These are phyloP conservation scores for Phallus indusiatus DNA, from an alignment of 768 basidiomycete genomes.

Conservation along the genomic window DNA sequence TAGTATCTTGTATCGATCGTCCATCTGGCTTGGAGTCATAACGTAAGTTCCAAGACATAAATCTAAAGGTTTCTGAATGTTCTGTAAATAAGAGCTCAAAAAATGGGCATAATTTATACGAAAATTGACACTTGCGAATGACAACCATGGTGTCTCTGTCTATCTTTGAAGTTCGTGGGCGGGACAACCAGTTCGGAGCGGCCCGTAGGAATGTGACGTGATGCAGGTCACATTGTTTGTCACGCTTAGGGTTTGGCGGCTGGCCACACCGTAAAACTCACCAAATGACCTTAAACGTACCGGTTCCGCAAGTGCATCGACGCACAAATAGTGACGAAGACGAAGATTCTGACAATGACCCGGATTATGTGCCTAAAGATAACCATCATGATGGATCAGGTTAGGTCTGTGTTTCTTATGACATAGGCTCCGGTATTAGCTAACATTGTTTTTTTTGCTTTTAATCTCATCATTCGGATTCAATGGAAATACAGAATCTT, in stretches of 20 bases:
- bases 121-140: background rate
- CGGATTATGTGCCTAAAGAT: slow-evolving; percentile 55
- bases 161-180: too few species aligned
- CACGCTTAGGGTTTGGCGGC: background rate
- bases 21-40: slow-evolving; percentile 44
- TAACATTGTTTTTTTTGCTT: background rate
- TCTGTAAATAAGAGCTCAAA: background rate
- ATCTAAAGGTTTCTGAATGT: slow-evolving; percentile 17
- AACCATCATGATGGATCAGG: slow-evolving; percentile 21
- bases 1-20: slow-evolving; percentile 37
- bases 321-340: background rate
- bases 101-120: background rate
- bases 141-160: background rate
- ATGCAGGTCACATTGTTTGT: background rate
- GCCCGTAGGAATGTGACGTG: background rate
- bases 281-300: background rate
- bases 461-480: background rate
- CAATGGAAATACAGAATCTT: background rate
- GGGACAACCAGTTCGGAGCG: too few species aligned
- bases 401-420: slow-evolving; percentile 14
- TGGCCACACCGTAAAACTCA: background rate
- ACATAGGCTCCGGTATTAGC: background rate
- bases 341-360: slow-evolving; percentile 40
- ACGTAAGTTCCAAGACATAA: slow-evolving; percentile 45
- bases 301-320: background rate